Evolutionary conservation across 2,329 filamentous ascomycete genomes (phyloP).

Genomic region (Ophiosphaerella herpotricha): DNA sequence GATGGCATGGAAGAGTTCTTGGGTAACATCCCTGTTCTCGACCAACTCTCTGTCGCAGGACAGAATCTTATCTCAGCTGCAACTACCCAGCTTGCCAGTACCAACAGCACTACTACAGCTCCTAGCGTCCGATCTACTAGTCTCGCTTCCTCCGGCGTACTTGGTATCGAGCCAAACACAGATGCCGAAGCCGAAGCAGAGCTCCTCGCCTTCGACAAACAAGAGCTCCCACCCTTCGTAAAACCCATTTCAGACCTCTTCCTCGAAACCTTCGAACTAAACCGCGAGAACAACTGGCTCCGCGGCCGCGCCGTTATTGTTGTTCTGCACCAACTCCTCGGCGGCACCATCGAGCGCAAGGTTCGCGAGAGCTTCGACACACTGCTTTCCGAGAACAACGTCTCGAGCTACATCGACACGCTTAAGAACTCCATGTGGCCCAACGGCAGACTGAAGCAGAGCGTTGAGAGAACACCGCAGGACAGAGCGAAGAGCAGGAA

Average conservation of each 20-base stretch:
- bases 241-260: slow-evolving; percentile 99
- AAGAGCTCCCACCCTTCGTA: slow-evolving; percentile 88
- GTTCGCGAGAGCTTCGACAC: slow-evolving; percentile 81
- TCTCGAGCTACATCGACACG: slow-evolving; percentile 75
- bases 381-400: slow-evolving; percentile 75
- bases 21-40: slow-evolving; percentile 91
- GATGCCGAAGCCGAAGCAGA: slow-evolving; percentile 87
- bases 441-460: slow-evolving; percentile 60
- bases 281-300: slow-evolving; percentile 95
- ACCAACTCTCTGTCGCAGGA: slow-evolving; percentile 89
- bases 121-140: slow-evolving; percentile 12
- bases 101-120: slow-evolving; percentile 24
- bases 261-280: slow-evolving; percentile 91
- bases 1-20: slow-evolving; percentile 98
- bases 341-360: slow-evolving; percentile 94
- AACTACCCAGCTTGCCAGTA: slow-evolving; percentile 55
- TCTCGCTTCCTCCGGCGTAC: slow-evolving; percentile 24
- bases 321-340: slow-evolving; percentile 91
- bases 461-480: slow-evolving; percentile 63
- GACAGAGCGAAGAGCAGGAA: slow-evolving; percentile 82
- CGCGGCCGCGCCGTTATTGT: slow-evolving; percentile 94
- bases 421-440: slow-evolving; percentile 85
- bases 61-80: slow-evolving; percentile 86
- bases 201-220: slow-evolving; percentile 83
- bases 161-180: slow-evolving; percentile 55